Evolutionary conservation across 2,329 filamentous ascomycete species (phyloP).

Genomic region (Biscogniauxia marginata): DNA sequence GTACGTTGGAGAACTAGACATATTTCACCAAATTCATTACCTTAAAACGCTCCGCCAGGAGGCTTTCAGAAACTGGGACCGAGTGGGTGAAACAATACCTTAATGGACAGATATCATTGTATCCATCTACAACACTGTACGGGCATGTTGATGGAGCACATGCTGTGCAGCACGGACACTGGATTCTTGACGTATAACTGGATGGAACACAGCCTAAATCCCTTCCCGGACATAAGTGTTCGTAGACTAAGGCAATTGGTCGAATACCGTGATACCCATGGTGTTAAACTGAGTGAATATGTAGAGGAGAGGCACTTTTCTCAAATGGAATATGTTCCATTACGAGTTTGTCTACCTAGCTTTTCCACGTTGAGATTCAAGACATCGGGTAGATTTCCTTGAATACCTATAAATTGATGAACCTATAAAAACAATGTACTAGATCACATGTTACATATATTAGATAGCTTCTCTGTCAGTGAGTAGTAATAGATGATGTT

Average conservation of each 20-base stretch:
- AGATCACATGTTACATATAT: too few relatives aligned
- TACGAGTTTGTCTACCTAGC: too few relatives aligned
- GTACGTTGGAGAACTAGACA: constrained; percentile 28
- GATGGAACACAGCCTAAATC: constrained; percentile 28
- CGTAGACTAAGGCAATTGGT: constrained; percentile 31
- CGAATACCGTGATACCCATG: constrained; percentile 10
- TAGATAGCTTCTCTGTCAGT: too few relatives aligned
- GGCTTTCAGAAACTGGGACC: constrained; percentile 21
- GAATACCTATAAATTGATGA: too few relatives aligned
- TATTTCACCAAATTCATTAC: constrained; percentile 24
- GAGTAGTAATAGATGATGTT: too few relatives aligned
- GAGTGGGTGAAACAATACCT: constrained; percentile 9
- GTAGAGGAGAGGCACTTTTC: constrained; percentile 11
- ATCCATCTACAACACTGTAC: constrained; percentile 36
- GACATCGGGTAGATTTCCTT: too few relatives aligned
- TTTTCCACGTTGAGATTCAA: too few relatives aligned
- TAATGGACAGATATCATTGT: constrained; percentile 18
- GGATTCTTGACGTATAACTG: constrained; percentile 36
- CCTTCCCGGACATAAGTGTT: constrained; percentile 35
- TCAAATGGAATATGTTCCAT: too few relatives aligned
- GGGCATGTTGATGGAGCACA: constrained; percentile 35
- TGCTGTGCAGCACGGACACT: constrained; percentile 35
- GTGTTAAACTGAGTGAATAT: constrained; percentile 8
- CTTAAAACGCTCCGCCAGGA: constrained; percentile 22
- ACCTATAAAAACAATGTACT: too few relatives aligned